These are phyloP conservation scores for Eleusine coracana DNA, from an alignment of 176 grass and related monocot species.

Conservation along the genomic window DNA sequence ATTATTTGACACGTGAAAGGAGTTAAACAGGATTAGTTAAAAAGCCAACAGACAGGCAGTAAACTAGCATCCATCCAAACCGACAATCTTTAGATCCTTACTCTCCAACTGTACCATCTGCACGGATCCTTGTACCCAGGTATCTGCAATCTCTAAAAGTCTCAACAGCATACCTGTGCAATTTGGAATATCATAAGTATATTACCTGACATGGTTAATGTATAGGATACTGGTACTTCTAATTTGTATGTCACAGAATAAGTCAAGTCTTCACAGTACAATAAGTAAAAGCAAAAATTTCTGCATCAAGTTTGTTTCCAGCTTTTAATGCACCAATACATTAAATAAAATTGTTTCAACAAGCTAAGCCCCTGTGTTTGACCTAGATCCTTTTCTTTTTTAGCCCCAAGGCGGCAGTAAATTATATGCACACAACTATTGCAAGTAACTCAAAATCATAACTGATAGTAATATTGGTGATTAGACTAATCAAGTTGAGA, in stretches of 20 bases:
- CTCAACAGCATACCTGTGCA: constrained; percentile 75
- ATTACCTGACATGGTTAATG: constrained; percentile 6
- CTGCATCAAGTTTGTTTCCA: too few relatives aligned
- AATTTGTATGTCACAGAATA: not conserved
- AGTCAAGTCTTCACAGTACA: not conserved
- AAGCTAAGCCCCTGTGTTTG: not conserved
- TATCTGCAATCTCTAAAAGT: constrained; percentile 84
- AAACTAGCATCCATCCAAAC: not conserved
- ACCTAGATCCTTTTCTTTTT: not conserved
- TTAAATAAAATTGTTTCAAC: too few relatives aligned
- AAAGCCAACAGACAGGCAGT: constrained; percentile 24
- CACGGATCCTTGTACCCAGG: constrained; percentile 75
- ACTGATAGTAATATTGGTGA: not conserved
- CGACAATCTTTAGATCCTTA: constrained; percentile 57
- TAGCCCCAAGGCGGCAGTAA: not conserved
- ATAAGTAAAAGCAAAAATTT: too few relatives aligned
- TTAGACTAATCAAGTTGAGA: constrained; percentile 23
- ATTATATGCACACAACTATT: not conserved
- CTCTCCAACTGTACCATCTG: constrained; percentile 90
- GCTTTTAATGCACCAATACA: too few relatives aligned
- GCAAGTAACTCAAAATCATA: not conserved
- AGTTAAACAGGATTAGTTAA: constrained; percentile 6
- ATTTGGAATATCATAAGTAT: constrained; percentile 22
- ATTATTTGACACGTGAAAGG: constrained; percentile 25
- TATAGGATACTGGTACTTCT: constrained; percentile 8